Percentiles rank a stretch among this genome's conserved stretches.
phyloP scores from a whole-genome alignment of 164 flowering plant genomes.

The Paratinospora sagittata region DNA sequence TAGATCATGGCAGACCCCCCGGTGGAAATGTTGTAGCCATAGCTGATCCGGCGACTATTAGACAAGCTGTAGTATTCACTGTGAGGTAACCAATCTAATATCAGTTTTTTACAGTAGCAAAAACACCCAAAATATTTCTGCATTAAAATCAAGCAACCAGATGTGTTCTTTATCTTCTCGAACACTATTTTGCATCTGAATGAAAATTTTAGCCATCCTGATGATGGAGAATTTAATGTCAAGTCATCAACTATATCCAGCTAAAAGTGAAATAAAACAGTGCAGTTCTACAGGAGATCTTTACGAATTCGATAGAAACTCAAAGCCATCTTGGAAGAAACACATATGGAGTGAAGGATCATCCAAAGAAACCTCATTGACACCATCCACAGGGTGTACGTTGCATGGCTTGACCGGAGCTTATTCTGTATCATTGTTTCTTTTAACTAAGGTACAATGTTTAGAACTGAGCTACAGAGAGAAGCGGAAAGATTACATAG shows the following conservation, averaged over 20 bases:
- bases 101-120: neutral
- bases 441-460: slow-evolving; percentile 57
- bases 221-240: neutral
- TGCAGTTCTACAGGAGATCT: slow-evolving; percentile 78
- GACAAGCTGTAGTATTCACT: slow-evolving; percentile 54
- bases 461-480: neutral
- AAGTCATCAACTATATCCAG: neutral
- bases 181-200: neutral
- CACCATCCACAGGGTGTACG: slow-evolving; percentile 38
- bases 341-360: slow-evolving; percentile 53
- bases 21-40: slow-evolving; percentile 76
- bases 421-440: slow-evolving; percentile 63
- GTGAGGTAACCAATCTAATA: slow-evolving; percentile 41
- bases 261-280: slow-evolving; percentile 20
- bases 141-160: neutral
- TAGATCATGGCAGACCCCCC: slow-evolving; percentile 65
- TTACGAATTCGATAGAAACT: slow-evolving; percentile 58
- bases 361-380: slow-evolving; percentile 33
- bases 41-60: slow-evolving; percentile 48
- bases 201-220: neutral
- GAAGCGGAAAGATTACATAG: neutral
- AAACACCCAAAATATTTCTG: neutral
- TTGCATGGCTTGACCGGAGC: slow-evolving; percentile 47
- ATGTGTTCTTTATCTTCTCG: neutral
- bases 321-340: slow-evolving; percentile 88